Conservation (phyloP, 495 filamentous ascomycete genomes). For the Hyaloscypha hepaticicola region DNA sequence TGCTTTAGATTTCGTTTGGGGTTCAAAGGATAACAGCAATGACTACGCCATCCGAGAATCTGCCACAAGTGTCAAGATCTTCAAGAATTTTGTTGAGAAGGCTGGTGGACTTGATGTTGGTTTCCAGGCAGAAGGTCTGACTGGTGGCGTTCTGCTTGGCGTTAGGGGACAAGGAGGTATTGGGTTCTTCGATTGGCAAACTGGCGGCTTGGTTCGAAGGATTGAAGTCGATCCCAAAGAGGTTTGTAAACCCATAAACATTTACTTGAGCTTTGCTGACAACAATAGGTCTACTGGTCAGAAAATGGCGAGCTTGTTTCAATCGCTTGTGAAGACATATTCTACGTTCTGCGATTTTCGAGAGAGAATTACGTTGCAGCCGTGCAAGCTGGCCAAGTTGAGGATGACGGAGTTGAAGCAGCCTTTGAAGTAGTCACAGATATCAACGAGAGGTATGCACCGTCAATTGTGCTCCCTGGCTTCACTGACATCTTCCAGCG, state of each 20-base stretch:
- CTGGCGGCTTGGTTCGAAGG: slow-evolving; percentile 80
- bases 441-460: slow-evolving; percentile 75
- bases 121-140: slow-evolving; percentile 91
- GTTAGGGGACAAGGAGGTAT: slow-evolving; percentile 94
- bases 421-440: slow-evolving; percentile 95
- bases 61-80: slow-evolving; percentile 88
- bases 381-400: slow-evolving; percentile 73
- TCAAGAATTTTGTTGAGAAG: slow-evolving; percentile 97
- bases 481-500: slow-evolving; percentile 43
- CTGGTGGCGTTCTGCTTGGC: slow-evolving; percentile 87
- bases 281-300: slow-evolving; percentile 87
- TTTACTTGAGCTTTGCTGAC: slow-evolving; percentile 22
- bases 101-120: slow-evolving; percentile 86
- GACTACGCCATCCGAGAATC: slow-evolving; percentile 98
- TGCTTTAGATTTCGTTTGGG: slow-evolving; percentile 96
- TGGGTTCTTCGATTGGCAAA: slow-evolving; percentile 95
- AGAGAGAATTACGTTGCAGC: slow-evolving; percentile 83
- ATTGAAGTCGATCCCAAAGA: slow-evolving; percentile 92
- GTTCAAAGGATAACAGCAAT: slow-evolving; percentile 95
- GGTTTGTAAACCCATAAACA: slow-evolving; percentile 42
- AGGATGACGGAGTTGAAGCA: slow-evolving; percentile 96
- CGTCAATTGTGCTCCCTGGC: not conserved
- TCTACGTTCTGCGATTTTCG: slow-evolving; percentile 90
- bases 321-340: slow-evolving; percentile 92
- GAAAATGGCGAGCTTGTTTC: slow-evolving; percentile 91